These are phyloP conservation scores for Globisporangium canariense DNA, from an alignment of 352 stramenopile genomes.

Conservation along the genomic window DNA sequence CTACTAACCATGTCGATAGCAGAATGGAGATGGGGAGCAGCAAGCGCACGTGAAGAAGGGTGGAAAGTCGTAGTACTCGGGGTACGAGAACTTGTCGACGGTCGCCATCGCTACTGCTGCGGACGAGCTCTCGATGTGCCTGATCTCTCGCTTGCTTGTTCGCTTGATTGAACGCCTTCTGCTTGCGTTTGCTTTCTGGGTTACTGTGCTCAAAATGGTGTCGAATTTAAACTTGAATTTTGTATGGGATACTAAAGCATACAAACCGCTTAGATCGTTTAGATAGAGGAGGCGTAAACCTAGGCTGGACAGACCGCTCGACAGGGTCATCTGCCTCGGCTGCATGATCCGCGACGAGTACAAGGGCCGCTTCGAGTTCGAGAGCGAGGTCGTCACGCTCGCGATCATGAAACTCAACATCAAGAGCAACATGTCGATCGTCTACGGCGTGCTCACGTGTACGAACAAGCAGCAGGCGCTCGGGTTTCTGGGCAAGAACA, in stretches of 20 bases:
- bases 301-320: conserved; percentile 55
- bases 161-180: neutral
- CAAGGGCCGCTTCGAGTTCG: conserved; percentile 95
- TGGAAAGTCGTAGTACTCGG: conserved; percentile 86
- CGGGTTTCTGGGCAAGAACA: conserved; percentile 18
- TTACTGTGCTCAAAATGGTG: neutral
- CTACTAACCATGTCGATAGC: neutral
- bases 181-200: neutral
- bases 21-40: neutral
- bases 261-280: no score
- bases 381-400: conserved; percentile 90
- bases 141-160: neutral
- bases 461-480: conserved; percentile 89
- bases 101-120: conserved; percentile 14
- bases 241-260: neutral
- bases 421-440: conserved; percentile 71
- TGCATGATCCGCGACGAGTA: conserved; percentile 93
- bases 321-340: conserved; percentile 95
- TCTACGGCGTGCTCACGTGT: conserved; percentile 92
- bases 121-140: neutral
- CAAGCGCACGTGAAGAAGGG: conserved; percentile 75
- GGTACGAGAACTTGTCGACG: conserved; percentile 78
- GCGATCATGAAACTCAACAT: conserved; percentile 96
- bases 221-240: neutral
- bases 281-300: neutral